Conservation (phyloP, 345 rosid species). For the Aethionema arabicum region DNA sequence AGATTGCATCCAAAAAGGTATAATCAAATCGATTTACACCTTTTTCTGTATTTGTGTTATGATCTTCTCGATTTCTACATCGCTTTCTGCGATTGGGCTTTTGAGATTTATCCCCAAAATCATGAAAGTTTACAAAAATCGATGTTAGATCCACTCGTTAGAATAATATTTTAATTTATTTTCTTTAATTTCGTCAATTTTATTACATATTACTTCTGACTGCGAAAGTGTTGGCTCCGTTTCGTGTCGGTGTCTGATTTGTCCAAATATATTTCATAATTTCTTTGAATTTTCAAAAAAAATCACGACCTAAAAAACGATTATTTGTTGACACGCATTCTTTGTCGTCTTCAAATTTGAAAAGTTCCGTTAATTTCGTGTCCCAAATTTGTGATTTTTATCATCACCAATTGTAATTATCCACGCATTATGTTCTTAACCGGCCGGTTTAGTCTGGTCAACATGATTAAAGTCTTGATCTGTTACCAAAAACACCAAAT, state of each 20-base stretch:
- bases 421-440: slow-evolving; percentile 6
- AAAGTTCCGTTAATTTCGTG: slow-evolving; percentile 11
- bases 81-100: slow-evolving; percentile 18
- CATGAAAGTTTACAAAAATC: neutral
- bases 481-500: too few relatives aligned
- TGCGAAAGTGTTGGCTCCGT: slow-evolving; percentile 6
- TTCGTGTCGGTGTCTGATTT: slow-evolving; percentile 32
- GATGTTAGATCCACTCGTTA: slow-evolving; percentile 31
- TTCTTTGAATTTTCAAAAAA: neutral
- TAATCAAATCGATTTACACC: neutral
- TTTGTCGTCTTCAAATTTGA: slow-evolving; percentile 24
- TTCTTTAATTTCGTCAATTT: neutral
- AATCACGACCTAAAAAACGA: slow-evolving; percentile 17
- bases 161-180: slow-evolving; percentile 17
- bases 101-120: slow-evolving; percentile 7
- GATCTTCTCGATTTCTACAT: slow-evolving; percentile 20
- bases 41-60: neutral
- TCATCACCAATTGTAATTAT: slow-evolving; percentile 2
- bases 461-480: neutral
- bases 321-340: slow-evolving; percentile 21
- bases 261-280: slow-evolving; percentile 24
- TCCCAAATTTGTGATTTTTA: neutral
- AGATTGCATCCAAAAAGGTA: slow-evolving; percentile 39
- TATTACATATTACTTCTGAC: slow-evolving; percentile 28
- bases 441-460: neutral